Percentiles rank a stretch among this genome's conserved stretches.
Conservation (phyloP, 306 rosid genomes). For the Oemleria cerasiformis region DNA sequence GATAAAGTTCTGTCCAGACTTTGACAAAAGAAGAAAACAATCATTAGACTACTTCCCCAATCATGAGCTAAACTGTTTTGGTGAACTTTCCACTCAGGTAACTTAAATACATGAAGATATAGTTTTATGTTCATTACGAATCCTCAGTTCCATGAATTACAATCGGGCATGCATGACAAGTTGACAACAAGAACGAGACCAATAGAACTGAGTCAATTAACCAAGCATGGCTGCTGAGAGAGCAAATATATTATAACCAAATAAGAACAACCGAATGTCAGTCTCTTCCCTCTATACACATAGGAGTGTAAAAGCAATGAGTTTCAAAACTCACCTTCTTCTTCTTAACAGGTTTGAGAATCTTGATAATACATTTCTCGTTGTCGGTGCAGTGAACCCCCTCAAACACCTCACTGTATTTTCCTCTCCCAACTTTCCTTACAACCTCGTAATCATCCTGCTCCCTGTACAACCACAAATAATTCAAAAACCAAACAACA, state of each 20-base stretch:
- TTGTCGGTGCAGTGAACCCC: slow-evolving; percentile 82
- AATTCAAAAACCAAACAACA: neutral
- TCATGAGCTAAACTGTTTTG: neutral
- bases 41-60: neutral
- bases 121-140: neutral
- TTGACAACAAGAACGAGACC: neutral
- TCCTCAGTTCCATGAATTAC: neutral
- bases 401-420: slow-evolving; percentile 94
- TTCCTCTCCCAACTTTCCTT: slow-evolving; percentile 94
- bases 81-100: neutral
- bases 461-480: slow-evolving; percentile 46
- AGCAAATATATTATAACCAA: neutral
- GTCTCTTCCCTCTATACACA: neutral
- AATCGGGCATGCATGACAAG: neutral
- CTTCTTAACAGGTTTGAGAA: slow-evolving; percentile 92
- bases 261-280: neutral
- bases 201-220: neutral
- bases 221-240: neutral
- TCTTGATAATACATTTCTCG: slow-evolving; percentile 83
- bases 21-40: neutral
- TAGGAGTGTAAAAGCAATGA: neutral
- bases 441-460: slow-evolving; percentile 96
- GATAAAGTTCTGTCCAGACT: neutral
- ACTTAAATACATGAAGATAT: neutral
- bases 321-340: slow-evolving; percentile 55